Conservation (phyloP, 441 rosid species). For the Arabidopsis hybrid region DNA sequence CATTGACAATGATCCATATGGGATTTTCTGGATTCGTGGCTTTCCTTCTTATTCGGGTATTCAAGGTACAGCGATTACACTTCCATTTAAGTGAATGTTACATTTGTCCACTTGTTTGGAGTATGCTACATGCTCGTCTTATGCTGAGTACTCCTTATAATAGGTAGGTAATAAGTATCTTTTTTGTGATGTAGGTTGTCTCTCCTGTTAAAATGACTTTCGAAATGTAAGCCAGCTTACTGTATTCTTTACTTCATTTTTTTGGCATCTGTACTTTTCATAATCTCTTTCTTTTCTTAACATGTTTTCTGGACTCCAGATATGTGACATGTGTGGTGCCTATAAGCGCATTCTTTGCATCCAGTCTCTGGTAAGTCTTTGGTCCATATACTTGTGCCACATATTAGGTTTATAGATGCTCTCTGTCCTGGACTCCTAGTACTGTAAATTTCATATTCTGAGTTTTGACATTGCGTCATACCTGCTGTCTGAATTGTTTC, state of each 20-base stretch:
- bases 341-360: constrained; percentile 99
- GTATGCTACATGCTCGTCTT: constrained; percentile 16
- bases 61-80: constrained; percentile 63
- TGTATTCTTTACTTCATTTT: constrained; percentile 16
- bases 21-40: constrained; percentile 91
- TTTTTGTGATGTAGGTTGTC: constrained; percentile 70
- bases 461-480: constrained; percentile 13
- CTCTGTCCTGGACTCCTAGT: not conserved
- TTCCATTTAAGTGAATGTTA: not conserved
- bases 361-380: constrained; percentile 93
- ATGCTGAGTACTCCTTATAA: not conserved
- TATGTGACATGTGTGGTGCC: constrained; percentile 96
- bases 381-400: not conserved
- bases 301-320: constrained; percentile 52
- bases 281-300: constrained; percentile 25
- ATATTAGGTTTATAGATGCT: not conserved
- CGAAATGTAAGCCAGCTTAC: constrained; percentile 74
- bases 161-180: constrained; percentile 28
- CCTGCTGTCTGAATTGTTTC: not conserved
- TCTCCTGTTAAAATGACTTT: constrained; percentile 98
- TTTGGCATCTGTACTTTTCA: not conserved
- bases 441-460: constrained; percentile 7
- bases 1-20: constrained; percentile 99
- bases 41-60: constrained; percentile 89
- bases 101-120: not conserved